These are phyloP conservation scores for Pistacia integerrima DNA, from an alignment of 345 rosid genomes.

Conservation along the genomic window DNA sequence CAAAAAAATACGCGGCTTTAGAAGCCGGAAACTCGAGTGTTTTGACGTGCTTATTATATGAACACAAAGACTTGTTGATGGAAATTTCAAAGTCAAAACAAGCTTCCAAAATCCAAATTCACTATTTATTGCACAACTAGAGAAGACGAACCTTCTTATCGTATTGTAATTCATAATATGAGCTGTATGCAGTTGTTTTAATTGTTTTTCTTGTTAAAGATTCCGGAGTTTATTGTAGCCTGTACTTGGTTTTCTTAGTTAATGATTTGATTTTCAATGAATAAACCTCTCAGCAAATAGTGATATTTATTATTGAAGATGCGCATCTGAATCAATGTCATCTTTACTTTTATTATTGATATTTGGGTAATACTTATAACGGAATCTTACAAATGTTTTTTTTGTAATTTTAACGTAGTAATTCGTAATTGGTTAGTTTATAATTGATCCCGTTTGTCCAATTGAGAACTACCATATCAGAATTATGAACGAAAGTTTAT, in stretches of 20 bases:
- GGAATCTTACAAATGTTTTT: too few relatives aligned
- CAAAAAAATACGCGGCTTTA: slow-evolving; percentile 2
- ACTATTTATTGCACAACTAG: background rate
- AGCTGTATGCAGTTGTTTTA: background rate
- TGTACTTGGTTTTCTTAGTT: background rate
- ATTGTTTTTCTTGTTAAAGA: background rate
- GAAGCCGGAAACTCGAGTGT: background rate
- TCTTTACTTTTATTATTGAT: too few relatives aligned
- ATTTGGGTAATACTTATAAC: too few relatives aligned
- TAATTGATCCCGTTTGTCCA: too few relatives aligned
- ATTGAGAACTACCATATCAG: too few relatives aligned
- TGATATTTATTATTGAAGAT: too few relatives aligned
- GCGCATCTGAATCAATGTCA: too few relatives aligned
- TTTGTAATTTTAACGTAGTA: too few relatives aligned
- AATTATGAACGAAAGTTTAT: too few relatives aligned
- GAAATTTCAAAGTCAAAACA: background rate
- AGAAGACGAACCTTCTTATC: background rate
- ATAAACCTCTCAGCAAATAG: too few relatives aligned
- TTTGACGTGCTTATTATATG: background rate
- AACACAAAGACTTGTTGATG: background rate
- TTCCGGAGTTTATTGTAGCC: background rate
- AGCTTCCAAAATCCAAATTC: background rate
- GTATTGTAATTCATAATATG: background rate
- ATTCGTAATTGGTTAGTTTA: too few relatives aligned
- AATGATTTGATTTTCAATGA: too few relatives aligned